These are phyloP conservation scores for Rubroboletus satanas DNA, from an alignment of 768 basidiomycete species.

Conservation along the genomic window DNA sequence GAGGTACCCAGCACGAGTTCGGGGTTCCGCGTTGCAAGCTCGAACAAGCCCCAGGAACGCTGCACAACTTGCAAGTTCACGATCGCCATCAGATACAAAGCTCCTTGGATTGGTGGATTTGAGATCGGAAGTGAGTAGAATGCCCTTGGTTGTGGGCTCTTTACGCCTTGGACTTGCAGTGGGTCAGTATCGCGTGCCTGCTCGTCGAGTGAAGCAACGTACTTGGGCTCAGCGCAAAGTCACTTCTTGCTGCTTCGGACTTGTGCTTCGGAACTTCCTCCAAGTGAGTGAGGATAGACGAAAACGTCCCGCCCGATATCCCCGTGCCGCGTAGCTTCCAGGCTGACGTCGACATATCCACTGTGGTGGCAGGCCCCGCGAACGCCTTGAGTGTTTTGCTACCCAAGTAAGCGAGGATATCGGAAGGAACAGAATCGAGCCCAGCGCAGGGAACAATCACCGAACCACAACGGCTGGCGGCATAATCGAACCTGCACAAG, in stretches of 20 bases:
- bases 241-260: slow-evolving; percentile 26
- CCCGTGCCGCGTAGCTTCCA: slow-evolving; percentile 31
- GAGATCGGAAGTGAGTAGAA: slow-evolving; percentile 38
- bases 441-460: slow-evolving; percentile 80
- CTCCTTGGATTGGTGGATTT: slow-evolving; percentile 34
- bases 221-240: slow-evolving; percentile 46
- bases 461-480: slow-evolving; percentile 64
- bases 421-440: slow-evolving; percentile 75
- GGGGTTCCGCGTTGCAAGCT: slow-evolving; percentile 26
- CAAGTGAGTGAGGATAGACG: slow-evolving; percentile 31
- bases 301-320: slow-evolving; percentile 38
- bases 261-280: slow-evolving; percentile 34
- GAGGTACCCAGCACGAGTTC: slow-evolving; percentile 11
- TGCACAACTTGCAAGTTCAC: slow-evolving; percentile 50
- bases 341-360: slow-evolving; percentile 58
- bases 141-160: slow-evolving; percentile 26
- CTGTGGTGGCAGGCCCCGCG: slow-evolving; percentile 33
- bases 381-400: slow-evolving; percentile 61
- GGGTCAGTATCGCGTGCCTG: slow-evolving; percentile 2
- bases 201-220: slow-evolving; percentile 2
- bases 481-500: slow-evolving; percentile 57
- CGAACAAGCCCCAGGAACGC: slow-evolving; percentile 53
- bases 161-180: slow-evolving; percentile 31
- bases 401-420: slow-evolving; percentile 63
- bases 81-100: slow-evolving; percentile 42